Percentiles rank a stretch among this genome's conserved stretches.
These are phyloP conservation scores for Acanthamoeba healyi DNA, from an alignment of 208 protist genomes.

Conservation along the genomic window DNA sequence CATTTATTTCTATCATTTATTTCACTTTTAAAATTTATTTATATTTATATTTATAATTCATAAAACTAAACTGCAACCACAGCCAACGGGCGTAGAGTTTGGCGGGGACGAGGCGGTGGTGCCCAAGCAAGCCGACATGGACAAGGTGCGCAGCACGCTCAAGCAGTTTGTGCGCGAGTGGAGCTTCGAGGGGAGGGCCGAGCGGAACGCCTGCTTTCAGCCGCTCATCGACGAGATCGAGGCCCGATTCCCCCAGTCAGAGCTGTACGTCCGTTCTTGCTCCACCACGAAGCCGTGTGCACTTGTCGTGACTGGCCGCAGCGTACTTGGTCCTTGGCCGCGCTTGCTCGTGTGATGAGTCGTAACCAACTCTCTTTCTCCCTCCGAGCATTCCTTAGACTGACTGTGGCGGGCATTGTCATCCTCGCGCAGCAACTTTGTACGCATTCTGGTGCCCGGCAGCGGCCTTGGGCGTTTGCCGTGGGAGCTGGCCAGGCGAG, in stretches of 20 bases:
- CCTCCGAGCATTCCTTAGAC: too few species aligned
- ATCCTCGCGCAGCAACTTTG: background rate
- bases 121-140: constrained; percentile 33
- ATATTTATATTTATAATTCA: background rate
- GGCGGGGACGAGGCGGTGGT: background rate
- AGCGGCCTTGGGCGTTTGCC: constrained; percentile 94
- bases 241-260: background rate
- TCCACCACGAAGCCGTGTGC: background rate
- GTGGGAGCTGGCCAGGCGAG: constrained; percentile 94
- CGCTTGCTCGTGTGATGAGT: too few species aligned
- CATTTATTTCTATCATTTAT: background rate
- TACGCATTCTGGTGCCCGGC: constrained; percentile 84
- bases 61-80: too few species aligned
- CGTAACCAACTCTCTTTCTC: constrained; percentile 26
- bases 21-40: background rate
- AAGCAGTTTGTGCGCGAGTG: constrained; percentile 62
- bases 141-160: constrained; percentile 55
- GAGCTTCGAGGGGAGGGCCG: constrained; percentile 2
- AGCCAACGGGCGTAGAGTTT: background rate
- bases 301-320: background rate
- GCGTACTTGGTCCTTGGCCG: too few species aligned
- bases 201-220: constrained; percentile 10
- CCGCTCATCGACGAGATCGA: constrained; percentile 49
- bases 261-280: background rate
- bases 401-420: too few species aligned